Evolutionary conservation across 192 early-diverging fungal species (phyloP).

Genomic region (Gonapodya sp.): DNA sequence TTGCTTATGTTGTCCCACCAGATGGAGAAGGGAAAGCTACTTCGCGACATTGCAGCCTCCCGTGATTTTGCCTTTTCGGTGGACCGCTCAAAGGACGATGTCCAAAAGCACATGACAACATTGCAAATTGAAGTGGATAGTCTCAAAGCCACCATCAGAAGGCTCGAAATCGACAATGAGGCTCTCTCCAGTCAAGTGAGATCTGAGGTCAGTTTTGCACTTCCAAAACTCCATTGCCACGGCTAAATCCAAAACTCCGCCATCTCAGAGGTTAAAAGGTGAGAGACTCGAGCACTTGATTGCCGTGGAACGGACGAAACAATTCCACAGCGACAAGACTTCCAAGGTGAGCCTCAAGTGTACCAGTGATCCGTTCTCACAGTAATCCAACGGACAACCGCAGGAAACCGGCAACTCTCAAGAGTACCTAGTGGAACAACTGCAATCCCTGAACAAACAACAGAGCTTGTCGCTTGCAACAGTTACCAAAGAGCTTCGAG

Average conservation of each 20-base stretch:
- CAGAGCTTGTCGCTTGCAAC: constrained; percentile 10
- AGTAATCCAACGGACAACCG: constrained; percentile 2
- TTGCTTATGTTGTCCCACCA: not conserved
- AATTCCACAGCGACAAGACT: constrained; percentile 28
- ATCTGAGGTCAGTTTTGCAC: constrained; percentile 11
- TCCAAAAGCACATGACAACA: not conserved
- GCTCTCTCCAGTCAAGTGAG: constrained; percentile 13
- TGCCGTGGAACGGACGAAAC: constrained; percentile 29
- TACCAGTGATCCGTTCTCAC: not conserved
- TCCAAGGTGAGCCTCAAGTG: constrained; percentile 2
- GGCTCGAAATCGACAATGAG: constrained; percentile 23
- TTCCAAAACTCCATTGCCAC: constrained; percentile 9
- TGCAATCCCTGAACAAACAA: constrained; percentile 17
- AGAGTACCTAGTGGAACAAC: constrained; percentile 15
- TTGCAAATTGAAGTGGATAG: not conserved
- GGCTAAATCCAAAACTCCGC: not conserved
- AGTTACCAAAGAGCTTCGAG: not conserved
- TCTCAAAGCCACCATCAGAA: constrained; percentile 19
- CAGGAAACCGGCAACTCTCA: constrained; percentile 15
- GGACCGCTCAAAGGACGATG: not conserved
- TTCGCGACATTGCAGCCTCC: not conserved
- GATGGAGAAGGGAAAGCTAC: not conserved
- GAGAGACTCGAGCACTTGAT: constrained; percentile 37
- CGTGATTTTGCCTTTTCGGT: not conserved
- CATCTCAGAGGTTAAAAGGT: constrained; percentile 23